Evolutionary conservation across 2,329 filamentous ascomycete species (phyloP).

Genomic region (Ceratocystis papillata): DNA sequence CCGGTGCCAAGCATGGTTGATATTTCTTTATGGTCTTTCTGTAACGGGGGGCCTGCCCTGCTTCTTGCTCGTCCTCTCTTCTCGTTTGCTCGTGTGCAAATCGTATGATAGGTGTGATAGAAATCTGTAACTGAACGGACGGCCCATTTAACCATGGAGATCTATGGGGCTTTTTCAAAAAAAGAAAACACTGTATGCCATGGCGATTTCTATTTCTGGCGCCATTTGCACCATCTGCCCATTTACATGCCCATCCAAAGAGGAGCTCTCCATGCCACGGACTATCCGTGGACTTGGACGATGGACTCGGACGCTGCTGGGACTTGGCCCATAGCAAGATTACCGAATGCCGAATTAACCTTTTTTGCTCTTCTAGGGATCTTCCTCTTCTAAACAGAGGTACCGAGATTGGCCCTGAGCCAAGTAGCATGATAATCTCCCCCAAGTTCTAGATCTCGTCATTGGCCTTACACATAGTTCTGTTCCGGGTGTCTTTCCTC

Average conservation of each 20-base stretch:
- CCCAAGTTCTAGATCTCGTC: not conserved
- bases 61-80: not conserved
- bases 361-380: not conserved
- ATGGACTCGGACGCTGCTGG: not conserved
- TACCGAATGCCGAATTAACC: conserved; percentile 5
- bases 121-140: not conserved
- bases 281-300: conserved; percentile 7
- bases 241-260: conserved; percentile 8
- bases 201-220: not conserved
- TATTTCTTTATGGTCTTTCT: not conserved
- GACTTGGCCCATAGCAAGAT: not conserved
- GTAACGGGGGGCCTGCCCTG: not conserved
- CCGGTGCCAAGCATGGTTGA: not conserved
- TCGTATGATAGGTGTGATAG: not conserved
- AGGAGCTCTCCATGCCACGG: conserved; percentile 9
- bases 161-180: too few relatives aligned
- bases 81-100: not conserved
- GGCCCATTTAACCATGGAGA: not conserved
- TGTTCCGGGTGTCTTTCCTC: not conserved
- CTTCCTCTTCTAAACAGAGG: not conserved
- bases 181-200: too few relatives aligned
- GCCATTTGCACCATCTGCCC: not conserved
- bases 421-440: not conserved
- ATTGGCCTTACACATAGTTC: not conserved
- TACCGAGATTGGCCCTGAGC: not conserved